Evolutionary conservation across 2,329 filamentous ascomycete species (phyloP), one percentile per base, ranked within the genome.

Genomic region (Tolypocladium nubicola): DNA sequence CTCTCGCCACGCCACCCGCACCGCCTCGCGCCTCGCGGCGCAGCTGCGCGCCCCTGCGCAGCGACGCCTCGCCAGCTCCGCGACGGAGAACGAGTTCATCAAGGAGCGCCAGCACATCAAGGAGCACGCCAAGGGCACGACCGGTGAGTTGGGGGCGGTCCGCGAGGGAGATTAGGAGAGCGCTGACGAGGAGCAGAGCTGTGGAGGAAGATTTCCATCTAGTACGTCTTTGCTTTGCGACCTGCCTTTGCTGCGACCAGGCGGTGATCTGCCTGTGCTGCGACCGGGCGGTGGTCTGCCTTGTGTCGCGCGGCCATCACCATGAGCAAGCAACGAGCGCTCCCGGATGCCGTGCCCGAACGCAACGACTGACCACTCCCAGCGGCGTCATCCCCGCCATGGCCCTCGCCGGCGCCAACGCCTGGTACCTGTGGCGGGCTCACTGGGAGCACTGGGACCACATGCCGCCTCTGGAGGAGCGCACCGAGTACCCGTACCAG

Each of bases 381-480:
- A 96, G 92, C 75, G 86, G 80, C 69, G 85, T 89, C 64, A 77
- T 88, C 63, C 92, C 93, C 57, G 79, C 76, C 72, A 79, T 97
- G 58, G 76, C 87, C 65, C 77, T 91, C 64, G 86, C 88, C 60
- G 73, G 76, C 64, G 78, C 86, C 76, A 99, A 99, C 75, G 92
- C 92, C 68, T 96, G 88, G 74, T 85, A 86, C 71, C 85, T 96
- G 62, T 99, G 91, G 90, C 86, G 84, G 68, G 90, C 95, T 79
- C 94, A 99, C 78, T 97, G 93, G 93, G 89, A 95, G 77, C 94
- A 99, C 82, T 90, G 88, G 84, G 77, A 75, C 56, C 93, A 97
- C 78, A 77, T 89, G 75, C 84, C 88, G 60, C 89, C 94, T 64
- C 80, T 93, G 66, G 90, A 96, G 80, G 94, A 99, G 79, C 88